phyloP scores from a whole-genome alignment of 2,329 filamentous ascomycete genomes.

The Xylaria sp. region DNA sequence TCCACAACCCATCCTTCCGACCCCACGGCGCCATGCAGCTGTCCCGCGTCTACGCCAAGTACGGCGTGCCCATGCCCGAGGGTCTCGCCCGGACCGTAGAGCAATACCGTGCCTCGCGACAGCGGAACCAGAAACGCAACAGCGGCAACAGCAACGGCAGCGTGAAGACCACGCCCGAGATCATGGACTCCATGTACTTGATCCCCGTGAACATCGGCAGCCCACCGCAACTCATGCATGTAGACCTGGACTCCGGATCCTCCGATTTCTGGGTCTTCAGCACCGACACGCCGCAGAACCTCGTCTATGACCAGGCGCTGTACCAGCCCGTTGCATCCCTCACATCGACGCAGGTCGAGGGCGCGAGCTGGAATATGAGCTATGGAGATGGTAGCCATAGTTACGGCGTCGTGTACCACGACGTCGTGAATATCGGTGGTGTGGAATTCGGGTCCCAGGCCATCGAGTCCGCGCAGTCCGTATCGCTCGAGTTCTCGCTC shows the following conservation, averaged over 20 bases:
- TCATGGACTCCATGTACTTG: conserved; percentile 32
- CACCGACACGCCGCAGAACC: conserved; percentile 30
- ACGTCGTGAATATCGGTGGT: conserved; percentile 32
- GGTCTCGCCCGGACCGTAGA: not conserved
- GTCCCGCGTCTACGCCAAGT: not conserved
- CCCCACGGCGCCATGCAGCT: not conserved
- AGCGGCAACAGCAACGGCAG: conserved; percentile 23
- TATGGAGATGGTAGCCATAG: conserved; percentile 35
- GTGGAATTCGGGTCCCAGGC: conserved; percentile 31
- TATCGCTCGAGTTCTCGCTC: conserved; percentile 29
- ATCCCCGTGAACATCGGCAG: conserved; percentile 31
- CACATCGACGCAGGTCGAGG: conserved; percentile 29
- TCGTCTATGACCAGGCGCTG: conserved; percentile 28
- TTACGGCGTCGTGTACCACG: conserved; percentile 33
- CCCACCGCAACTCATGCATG: conserved; percentile 29
- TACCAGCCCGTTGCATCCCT: conserved; percentile 29
- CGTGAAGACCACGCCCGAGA: conserved; percentile 23
- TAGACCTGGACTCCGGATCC: conserved; percentile 35
- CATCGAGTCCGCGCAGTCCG: conserved; percentile 31
- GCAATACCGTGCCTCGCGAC: not conserved
- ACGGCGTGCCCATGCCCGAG: not conserved
- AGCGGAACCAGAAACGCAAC: not conserved
- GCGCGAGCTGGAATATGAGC: conserved; percentile 30
- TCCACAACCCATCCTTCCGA: not conserved
- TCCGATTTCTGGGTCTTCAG: conserved; percentile 35